These are phyloP conservation scores for Diddensiella transvaalensis DNA, from an alignment of 805 yeast genomes.

Conservation along the genomic window DNA sequence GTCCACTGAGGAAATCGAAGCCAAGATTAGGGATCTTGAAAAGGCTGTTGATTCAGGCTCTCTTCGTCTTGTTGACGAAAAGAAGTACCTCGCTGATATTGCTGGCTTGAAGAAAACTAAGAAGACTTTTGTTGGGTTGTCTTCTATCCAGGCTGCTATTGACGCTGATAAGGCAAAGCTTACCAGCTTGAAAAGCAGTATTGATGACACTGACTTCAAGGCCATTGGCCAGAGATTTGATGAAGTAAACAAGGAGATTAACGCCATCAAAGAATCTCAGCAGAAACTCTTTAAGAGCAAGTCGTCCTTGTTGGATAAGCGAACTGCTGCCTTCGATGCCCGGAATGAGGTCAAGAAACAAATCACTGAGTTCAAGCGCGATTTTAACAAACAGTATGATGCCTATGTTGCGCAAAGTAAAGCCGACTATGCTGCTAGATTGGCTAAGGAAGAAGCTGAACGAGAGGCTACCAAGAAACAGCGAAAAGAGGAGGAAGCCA, in stretches of 20 bases:
- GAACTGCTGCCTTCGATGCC: constrained; percentile 61
- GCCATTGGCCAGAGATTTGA: constrained; percentile 70
- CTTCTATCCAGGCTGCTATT: constrained; percentile 70
- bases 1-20: constrained; percentile 37
- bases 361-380: constrained; percentile 66
- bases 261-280: constrained; percentile 56
- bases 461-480: constrained; percentile 48
- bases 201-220: constrained; percentile 52
- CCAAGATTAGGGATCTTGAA: constrained; percentile 49
- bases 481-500: constrained; percentile 60
- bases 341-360: constrained; percentile 65
- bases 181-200: constrained; percentile 65
- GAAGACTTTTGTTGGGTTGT: constrained; percentile 71
- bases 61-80: constrained; percentile 87
- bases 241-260: constrained; percentile 59
- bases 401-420: constrained; percentile 65
- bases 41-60: constrained; percentile 70
- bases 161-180: constrained; percentile 76
- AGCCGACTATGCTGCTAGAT: constrained; percentile 65
- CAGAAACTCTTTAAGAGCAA: constrained; percentile 65
- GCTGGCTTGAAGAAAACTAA: constrained; percentile 74
- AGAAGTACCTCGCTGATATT: constrained; percentile 79
- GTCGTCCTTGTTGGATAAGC: constrained; percentile 57
- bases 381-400: constrained; percentile 70
- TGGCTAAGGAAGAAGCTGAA: constrained; percentile 63